Base-by-base conservation (phyloP, 176 grass and related monocot genomes). In the Eleusine indica region DNA sequence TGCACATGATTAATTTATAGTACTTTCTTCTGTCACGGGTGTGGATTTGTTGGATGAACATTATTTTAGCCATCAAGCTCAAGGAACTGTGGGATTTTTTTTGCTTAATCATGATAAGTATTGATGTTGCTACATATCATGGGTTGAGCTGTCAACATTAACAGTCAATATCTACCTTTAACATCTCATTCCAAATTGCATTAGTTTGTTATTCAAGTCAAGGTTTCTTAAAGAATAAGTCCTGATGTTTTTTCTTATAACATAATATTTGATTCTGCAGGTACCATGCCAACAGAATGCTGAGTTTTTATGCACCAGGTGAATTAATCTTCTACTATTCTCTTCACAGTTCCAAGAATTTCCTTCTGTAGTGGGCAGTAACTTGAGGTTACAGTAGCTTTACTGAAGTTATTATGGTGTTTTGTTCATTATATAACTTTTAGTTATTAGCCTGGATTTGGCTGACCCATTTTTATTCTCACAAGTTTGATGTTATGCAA, bases 241-340 rank as follows among this genome's bases (percentile, higher is more conserved):
- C 13, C 13, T 49, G 58, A 40, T 79, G 47, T 30, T 7, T 47
- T 47, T 65, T 84, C 6, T 60, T 28, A 1, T 70, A 56, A 76
- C 80, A 22, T 7, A 17, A 78, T 81, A 65, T 81, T 28, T 89
- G 66, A 77, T 75, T 88, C 3, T 85, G 74, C 87, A 99, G 96
- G 96, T 99, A 99, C 52, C 93, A 99, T 81, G 94, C 91, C 74
- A 99, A 99, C 49, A 92, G 96, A 91, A 99, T 99, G 96, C 80
- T 99, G 68, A 99, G 93, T 75, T 99, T 99, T 73, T 99, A 96
- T 35, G 96, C 96, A 80, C 93, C 96, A 99, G 96, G 96, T 99
- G 60, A 88, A 29, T 41, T 86, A 87, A 58, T 8, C 77, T n/a
- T 68, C 35, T 62, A 61, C 0, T 38, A 0, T 5, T 81, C 61